These are phyloP conservation scores for Malus orientalis DNA, from an alignment of 306 rosid genomes.

Conservation along the genomic window DNA sequence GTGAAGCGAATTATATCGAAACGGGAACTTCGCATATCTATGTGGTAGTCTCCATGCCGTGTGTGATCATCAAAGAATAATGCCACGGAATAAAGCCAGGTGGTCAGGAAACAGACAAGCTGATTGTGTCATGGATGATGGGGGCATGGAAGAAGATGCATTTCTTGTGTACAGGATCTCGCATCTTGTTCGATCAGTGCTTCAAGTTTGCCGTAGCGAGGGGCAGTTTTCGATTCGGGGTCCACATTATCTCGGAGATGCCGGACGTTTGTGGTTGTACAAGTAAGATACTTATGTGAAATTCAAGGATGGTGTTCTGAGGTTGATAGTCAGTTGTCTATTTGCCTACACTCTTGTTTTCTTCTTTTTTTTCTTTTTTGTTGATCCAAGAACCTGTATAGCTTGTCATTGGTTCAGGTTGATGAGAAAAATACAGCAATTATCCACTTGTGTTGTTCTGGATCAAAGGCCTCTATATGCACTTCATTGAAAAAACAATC, in stretches of 20 bases:
- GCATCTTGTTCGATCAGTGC: neutral
- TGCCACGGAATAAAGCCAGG: neutral
- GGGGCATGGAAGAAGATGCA: conserved; percentile 1
- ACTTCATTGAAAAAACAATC: neutral
- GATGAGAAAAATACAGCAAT: neutral
- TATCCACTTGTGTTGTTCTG: neutral
- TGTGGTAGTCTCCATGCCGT: neutral
- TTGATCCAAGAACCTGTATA: neutral
- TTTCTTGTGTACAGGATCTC: neutral
- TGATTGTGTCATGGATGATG: neutral
- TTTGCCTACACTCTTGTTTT: neutral
- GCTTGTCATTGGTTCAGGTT: neutral
- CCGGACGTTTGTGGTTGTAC: conserved; percentile 11
- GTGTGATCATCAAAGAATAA: neutral
- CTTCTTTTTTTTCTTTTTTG: neutral
- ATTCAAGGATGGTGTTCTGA: neutral
- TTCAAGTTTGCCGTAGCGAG: neutral
- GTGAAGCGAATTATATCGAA: neutral
- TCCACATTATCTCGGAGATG: conserved; percentile 18
- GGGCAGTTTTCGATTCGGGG: neutral
- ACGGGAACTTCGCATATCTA: neutral
- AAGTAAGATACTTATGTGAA: neutral
- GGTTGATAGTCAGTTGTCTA: neutral
- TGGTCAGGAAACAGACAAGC: neutral
- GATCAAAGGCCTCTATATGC: neutral